phyloP scores from a whole-genome alignment of 1,284 basidiomycete species.

The Irpex sp. region DNA sequence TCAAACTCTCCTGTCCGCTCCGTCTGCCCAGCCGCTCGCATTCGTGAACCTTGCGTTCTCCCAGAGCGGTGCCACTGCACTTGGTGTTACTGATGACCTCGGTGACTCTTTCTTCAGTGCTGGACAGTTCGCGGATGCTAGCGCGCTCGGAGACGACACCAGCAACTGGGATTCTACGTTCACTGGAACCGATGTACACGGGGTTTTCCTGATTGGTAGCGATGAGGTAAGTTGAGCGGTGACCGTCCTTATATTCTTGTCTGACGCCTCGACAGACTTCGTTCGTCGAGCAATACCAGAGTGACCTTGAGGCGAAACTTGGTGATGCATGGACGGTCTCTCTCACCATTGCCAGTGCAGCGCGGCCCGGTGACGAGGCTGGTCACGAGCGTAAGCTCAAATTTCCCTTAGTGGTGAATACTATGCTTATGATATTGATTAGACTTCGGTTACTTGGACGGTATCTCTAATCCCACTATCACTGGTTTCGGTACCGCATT shows the following conservation, averaged over 20 bases:
- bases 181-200: conserved; percentile 4
- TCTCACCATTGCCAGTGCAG: too few species aligned
- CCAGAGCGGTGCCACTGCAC: not conserved
- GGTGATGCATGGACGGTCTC: not conserved
- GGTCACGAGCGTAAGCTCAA: conserved; percentile 6
- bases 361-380: not conserved
- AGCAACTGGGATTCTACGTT: conserved; percentile 5
- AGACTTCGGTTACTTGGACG: conserved; percentile 25
- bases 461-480: conserved; percentile 26
- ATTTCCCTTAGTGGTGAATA: conserved; percentile 10
- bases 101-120: not conserved
- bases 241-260: not conserved
- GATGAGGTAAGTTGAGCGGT: not conserved
- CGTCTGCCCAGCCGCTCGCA: conserved; percentile 6
- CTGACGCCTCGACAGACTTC: not conserved
- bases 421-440: not conserved
- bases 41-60: conserved; percentile 7
- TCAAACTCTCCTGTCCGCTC: not conserved
- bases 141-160: not conserved
- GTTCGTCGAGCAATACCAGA: not conserved
- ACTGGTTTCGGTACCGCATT: conserved; percentile 28
- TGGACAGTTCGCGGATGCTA: not conserved
- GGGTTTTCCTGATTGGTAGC: conserved; percentile 9
- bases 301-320: not conserved
- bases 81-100: conserved; percentile 4